These are phyloP conservation scores for Rhododendron henanense DNA, from an alignment of 148 eudicot species.

Conservation along the genomic window DNA sequence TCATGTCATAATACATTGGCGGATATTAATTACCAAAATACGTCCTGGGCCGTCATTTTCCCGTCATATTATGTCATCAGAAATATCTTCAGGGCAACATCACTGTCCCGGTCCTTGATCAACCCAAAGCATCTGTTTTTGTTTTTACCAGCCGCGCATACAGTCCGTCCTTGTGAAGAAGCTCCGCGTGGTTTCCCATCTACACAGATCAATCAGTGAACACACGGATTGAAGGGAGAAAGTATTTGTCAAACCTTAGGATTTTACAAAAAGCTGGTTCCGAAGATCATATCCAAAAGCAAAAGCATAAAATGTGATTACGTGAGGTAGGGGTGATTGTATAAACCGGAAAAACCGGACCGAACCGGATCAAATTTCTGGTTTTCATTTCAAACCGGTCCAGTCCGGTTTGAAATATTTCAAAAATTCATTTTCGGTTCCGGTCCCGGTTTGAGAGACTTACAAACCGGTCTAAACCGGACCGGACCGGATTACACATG, in stretches of 20 bases:
- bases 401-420: too few species aligned
- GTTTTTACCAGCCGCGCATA: slow-evolving; percentile 18
- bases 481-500: too few species aligned
- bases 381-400: too few species aligned
- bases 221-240: background rate
- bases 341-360: too few species aligned
- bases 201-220: slow-evolving; percentile 7
- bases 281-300: background rate
- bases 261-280: background rate
- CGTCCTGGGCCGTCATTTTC: too few species aligned
- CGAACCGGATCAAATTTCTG: too few species aligned
- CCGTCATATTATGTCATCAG: background rate
- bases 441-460: too few species aligned
- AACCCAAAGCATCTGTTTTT: slow-evolving; percentile 10
- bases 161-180: slow-evolving; percentile 14
- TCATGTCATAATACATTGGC: background rate
- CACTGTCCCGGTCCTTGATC: background rate
- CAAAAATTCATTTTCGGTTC: too few species aligned
- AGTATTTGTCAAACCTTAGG: background rate
- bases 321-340: too few species aligned
- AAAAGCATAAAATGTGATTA: background rate
- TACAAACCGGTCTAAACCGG: too few species aligned
- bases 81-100: background rate
- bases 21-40: too few species aligned
- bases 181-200: slow-evolving; percentile 29